These are phyloP conservation scores for Suhomyces sp. DNA, from an alignment of 805 yeast genomes.

Conservation along the genomic window DNA sequence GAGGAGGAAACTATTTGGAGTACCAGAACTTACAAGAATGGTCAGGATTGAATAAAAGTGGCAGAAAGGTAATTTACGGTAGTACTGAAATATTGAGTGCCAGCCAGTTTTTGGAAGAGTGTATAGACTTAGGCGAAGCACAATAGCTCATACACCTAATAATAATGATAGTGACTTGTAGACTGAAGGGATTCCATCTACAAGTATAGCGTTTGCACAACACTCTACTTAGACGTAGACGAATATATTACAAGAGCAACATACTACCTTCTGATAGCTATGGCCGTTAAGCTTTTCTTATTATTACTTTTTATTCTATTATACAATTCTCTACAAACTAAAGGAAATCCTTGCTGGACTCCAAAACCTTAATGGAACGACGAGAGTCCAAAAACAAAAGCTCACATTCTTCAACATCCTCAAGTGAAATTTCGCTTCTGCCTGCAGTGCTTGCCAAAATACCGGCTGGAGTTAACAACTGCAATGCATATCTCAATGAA, in stretches of 20 bases:
- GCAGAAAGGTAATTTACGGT: slow-evolving; percentile 75
- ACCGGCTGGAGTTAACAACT: slow-evolving; percentile 86
- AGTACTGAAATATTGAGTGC: slow-evolving; percentile 77
- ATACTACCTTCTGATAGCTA: too few relatives aligned
- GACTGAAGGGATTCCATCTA: too few relatives aligned
- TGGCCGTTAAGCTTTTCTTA: background rate
- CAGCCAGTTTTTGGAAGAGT: slow-evolving; percentile 62
- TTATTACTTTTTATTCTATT: background rate
- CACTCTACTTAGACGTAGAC: too few relatives aligned
- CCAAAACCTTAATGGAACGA: slow-evolving; percentile 72
- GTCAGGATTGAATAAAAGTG: slow-evolving; percentile 40
- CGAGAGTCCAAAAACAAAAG: slow-evolving; percentile 79
- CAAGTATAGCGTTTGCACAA: too few relatives aligned
- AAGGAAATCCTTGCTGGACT: slow-evolving; percentile 41
- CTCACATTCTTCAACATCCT: slow-evolving; percentile 83
- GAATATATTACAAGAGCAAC: too few relatives aligned
- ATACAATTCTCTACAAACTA: slow-evolving; percentile 10
- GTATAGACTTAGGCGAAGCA: slow-evolving; percentile 47
- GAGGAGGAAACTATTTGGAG: slow-evolving; percentile 95
- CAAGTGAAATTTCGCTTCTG: slow-evolving; percentile 61
- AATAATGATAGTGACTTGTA: background rate
- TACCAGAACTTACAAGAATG: slow-evolving; percentile 93
- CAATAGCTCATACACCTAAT: background rate
- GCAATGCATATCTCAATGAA: slow-evolving; percentile 88
- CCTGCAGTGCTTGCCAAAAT: slow-evolving; percentile 73